Percentiles rank a stretch among this genome's conserved stretches.
Evolutionary conservation across 1,284 basidiomycete species (phyloP).

Genomic region (Tylopilus orsonianus): DNA sequence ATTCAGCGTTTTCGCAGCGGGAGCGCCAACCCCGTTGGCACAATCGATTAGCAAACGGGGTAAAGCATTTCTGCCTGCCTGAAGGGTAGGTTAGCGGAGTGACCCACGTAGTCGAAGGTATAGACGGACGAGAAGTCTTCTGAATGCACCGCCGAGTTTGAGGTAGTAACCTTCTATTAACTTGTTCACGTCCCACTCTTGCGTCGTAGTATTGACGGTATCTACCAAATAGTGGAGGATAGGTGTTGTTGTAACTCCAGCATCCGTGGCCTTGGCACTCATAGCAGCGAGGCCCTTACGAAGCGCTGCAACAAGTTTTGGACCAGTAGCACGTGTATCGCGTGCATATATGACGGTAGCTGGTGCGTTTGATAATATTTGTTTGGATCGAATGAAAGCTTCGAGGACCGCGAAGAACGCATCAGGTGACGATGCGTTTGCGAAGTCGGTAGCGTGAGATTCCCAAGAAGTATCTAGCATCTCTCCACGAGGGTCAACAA

Average conservation of each 20-base stretch:
- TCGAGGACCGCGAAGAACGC: slow-evolving; percentile 73
- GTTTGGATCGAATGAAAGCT: slow-evolving; percentile 61
- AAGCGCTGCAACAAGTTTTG: slow-evolving; percentile 78
- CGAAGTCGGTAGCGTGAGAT: slow-evolving; percentile 81
- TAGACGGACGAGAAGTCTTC: slow-evolving; percentile 76
- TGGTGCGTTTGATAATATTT: slow-evolving; percentile 80
- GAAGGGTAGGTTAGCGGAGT: slow-evolving; percentile 12
- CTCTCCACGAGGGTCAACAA: slow-evolving; percentile 97
- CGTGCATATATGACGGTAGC: slow-evolving; percentile 87
- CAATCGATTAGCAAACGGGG: slow-evolving; percentile 85
- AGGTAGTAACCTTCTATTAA: slow-evolving; percentile 85
- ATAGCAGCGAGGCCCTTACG: slow-evolving; percentile 82
- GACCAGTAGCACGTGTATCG: slow-evolving; percentile 91
- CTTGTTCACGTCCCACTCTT: slow-evolving; percentile 80
- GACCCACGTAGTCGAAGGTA: slow-evolving; percentile 1
- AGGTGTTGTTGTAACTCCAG: slow-evolving; percentile 91
- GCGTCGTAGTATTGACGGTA: slow-evolving; percentile 82
- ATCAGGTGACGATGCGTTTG: slow-evolving; percentile 78
- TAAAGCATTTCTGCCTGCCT: slow-evolving; percentile 63
- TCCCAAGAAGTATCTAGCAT: slow-evolving; percentile 99
- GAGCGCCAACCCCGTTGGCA: slow-evolving; percentile 94
- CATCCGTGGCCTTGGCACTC: slow-evolving; percentile 62
- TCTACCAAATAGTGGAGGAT: slow-evolving; percentile 95
- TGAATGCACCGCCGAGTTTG: slow-evolving; percentile 87
- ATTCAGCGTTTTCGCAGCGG: slow-evolving; percentile 61